These are phyloP conservation scores for Sporothrix curviconia DNA, from an alignment of 2,329 filamentous ascomycete species.

Conservation along the genomic window DNA sequence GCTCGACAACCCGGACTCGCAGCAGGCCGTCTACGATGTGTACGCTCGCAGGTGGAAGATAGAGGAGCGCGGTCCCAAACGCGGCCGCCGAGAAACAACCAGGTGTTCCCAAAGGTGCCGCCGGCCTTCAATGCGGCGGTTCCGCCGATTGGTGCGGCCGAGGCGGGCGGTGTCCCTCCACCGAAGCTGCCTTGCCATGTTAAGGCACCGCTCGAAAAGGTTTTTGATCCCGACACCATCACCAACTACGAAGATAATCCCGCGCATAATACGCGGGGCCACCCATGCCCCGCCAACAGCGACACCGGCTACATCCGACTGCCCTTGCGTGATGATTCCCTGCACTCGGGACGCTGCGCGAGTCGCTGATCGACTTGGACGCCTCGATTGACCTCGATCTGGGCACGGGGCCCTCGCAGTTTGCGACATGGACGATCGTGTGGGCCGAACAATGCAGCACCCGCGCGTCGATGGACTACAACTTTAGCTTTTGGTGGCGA, in stretches of 20 bases:
- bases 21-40: slow-evolving; percentile 52
- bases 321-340: slow-evolving; percentile 51
- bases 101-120: no score
- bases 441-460: slow-evolving; percentile 32
- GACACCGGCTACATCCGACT: slow-evolving; percentile 42
- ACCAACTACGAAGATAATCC: slow-evolving; percentile 59
- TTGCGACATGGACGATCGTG: slow-evolving; percentile 58
- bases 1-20: slow-evolving; percentile 45
- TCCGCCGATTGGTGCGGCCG: no score
- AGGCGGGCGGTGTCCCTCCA: no score
- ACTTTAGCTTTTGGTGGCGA: slow-evolving; percentile 38
- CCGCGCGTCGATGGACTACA: slow-evolving; percentile 43
- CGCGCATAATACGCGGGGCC: slow-evolving; percentile 53
- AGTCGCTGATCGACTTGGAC: slow-evolving; percentile 60
- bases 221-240: slow-evolving; percentile 60
- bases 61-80: slow-evolving; percentile 33
- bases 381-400: slow-evolving; percentile 43
- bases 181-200: no score
- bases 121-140: no score
- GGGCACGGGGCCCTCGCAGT: slow-evolving; percentile 48
- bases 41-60: slow-evolving; percentile 52
- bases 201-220: slow-evolving; percentile 51
- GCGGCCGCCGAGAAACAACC: slow-evolving; percentile 50
- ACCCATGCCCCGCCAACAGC: slow-evolving; percentile 33
- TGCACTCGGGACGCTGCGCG: slow-evolving; percentile 46